Conservation (phyloP, 2,329 filamentous ascomycete genomes). For the Emydomyces testavorans region DNA sequence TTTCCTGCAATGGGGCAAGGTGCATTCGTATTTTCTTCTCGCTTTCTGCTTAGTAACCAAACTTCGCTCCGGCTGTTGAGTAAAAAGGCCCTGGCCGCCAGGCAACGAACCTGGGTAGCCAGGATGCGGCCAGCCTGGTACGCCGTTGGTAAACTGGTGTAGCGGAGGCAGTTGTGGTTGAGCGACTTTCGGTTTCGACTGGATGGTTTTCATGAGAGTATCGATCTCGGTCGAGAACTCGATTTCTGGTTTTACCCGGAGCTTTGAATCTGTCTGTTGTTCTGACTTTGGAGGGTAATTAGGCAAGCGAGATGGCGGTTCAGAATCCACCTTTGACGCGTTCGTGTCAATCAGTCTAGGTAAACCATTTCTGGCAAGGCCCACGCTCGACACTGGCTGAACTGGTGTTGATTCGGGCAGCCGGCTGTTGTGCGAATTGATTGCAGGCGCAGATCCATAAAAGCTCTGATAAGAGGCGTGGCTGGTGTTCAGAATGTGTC, state of each 20-base stretch:
- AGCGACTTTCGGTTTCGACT: conserved; percentile 45
- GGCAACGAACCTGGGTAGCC: conserved; percentile 12
- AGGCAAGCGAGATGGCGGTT: conserved; percentile 7
- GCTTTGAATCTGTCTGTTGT: conserved; percentile 3
- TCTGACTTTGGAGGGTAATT: conserved; percentile 4
- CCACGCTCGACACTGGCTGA: conserved; percentile 28
- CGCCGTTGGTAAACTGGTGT: conserved; percentile 24
- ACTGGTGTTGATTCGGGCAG: conserved; percentile 22
- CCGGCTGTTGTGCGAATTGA: conserved; percentile 16
- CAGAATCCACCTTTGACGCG: conserved; percentile 14
- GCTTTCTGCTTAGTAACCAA: conserved; percentile 30
- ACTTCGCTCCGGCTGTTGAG: conserved; percentile 27
- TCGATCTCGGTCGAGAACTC: conserved; percentile 75
- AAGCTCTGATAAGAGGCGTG: conserved; percentile 28
- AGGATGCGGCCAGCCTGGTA: conserved; percentile 15
- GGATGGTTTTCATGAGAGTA: conserved; percentile 77
- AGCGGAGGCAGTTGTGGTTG: conserved; percentile 23
- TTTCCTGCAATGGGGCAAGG: conserved; percentile 62
- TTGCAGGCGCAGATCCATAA: conserved; percentile 20
- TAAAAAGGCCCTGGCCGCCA: conserved; percentile 13
- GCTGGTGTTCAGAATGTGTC: conserved; percentile 26
- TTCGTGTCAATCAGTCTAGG: conserved; percentile 20
- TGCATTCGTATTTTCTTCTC: conserved; percentile 60
- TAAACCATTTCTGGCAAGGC: conserved; percentile 30
- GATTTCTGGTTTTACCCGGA: conserved; percentile 27